Evolutionary conservation across 768 basidiomycete genomes (phyloP).

Genomic region (Lyophyllum semitale): DNA sequence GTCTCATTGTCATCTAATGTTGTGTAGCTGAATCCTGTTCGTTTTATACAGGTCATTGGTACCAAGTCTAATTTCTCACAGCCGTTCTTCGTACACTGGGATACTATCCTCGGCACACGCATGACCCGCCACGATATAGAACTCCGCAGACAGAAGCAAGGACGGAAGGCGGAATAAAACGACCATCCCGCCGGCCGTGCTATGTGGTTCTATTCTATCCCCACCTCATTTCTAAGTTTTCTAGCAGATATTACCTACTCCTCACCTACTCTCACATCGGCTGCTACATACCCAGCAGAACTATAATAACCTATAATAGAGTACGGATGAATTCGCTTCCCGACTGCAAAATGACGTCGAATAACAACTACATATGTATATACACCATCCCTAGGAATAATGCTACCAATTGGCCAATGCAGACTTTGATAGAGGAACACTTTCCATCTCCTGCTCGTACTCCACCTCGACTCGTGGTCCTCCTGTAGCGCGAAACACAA

Average conservation of each 20-base stretch:
- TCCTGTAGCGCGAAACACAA: constrained; percentile 36
- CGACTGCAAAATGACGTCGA: not conserved
- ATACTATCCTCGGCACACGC: constrained; percentile 78
- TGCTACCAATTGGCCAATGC: constrained; percentile 55
- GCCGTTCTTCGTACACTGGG: constrained; percentile 97
- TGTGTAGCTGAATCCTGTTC: constrained; percentile 1
- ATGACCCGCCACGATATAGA: constrained; percentile 75
- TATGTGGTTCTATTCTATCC: not conserved
- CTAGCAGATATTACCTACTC: too few species aligned
- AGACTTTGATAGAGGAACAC: constrained; percentile 54
- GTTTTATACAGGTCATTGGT: constrained; percentile 58
- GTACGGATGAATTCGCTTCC: not conserved
- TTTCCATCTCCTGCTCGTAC: constrained; percentile 92
- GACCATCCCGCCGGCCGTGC: not conserved
- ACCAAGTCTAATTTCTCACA: constrained; percentile 96
- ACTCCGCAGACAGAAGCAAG: constrained; percentile 40
- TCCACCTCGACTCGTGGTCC: constrained; percentile 91
- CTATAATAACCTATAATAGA: constrained; percentile 9
- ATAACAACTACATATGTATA: not conserved
- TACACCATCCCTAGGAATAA: constrained; percentile 1
- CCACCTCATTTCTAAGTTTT: not conserved
- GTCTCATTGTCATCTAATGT: not conserved
- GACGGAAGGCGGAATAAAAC: constrained; percentile 29
- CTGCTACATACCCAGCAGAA: not conserved
- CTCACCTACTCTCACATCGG: not conserved